Evolutionary conservation across 2,329 filamentous ascomycete genomes (phyloP).

Genomic region (Alternaria rosae): DNA sequence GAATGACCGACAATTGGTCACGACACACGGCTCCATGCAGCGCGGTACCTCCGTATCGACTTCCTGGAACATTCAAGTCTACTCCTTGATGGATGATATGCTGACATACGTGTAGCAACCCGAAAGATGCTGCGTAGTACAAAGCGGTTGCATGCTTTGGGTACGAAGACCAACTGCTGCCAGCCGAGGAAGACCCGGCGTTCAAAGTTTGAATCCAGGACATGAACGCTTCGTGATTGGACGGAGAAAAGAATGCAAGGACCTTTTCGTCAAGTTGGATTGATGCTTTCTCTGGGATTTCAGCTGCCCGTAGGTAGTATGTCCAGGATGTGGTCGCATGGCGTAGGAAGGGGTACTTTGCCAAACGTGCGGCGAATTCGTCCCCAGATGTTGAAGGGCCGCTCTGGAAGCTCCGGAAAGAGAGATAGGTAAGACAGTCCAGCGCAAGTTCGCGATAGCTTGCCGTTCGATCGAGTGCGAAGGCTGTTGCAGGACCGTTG

Average conservation of each 20-base stretch:
- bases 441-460: not conserved
- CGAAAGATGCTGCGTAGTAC: not conserved
- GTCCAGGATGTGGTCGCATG: not conserved
- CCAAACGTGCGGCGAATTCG: not conserved
- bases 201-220: not conserved
- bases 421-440: not conserved
- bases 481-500: not conserved
- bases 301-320: not conserved
- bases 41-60: not conserved
- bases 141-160: not conserved
- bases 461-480: not conserved
- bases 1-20: not conserved
- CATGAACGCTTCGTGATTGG: not conserved
- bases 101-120: not conserved
- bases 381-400: not conserved
- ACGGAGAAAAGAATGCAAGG: not conserved
- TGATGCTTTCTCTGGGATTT: not conserved
- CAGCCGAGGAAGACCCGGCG: not conserved
- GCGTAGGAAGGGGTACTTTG: not conserved
- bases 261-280: not conserved
- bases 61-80: not conserved
- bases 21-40: not conserved
- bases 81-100: not conserved
- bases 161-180: not conserved
- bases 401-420: not conserved